Evolutionary conservation across 257 asterid species (phyloP).

Genomic region (Solanum chiquidenum): DNA sequence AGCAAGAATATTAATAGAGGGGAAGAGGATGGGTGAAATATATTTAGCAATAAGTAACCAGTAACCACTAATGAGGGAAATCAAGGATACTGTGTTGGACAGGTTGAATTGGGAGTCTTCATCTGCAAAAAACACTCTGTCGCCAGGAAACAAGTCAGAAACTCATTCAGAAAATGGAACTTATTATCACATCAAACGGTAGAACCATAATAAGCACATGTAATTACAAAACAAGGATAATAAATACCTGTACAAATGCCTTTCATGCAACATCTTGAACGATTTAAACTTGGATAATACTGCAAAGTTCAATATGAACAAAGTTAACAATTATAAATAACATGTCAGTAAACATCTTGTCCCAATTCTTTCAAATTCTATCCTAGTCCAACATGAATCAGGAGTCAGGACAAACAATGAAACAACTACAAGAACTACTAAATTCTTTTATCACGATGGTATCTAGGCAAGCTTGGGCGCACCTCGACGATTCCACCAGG

Average conservation of each 20-base stretch:
- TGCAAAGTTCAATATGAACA: slow-evolving; percentile 30
- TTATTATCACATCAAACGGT: not conserved
- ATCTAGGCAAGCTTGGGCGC: not conserved
- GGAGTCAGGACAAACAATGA: not conserved
- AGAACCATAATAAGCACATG: not conserved
- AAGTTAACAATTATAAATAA: not conserved
- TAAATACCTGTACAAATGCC: slow-evolving; percentile 91
- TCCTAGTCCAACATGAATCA: not conserved
- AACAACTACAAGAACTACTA: not conserved
- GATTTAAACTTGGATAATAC: slow-evolving; percentile 96
- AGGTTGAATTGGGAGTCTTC: slow-evolving; percentile 88
- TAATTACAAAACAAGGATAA: not conserved
- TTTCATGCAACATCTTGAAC: slow-evolving; percentile 95
- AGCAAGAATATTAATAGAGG: not conserved
- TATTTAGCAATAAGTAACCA: not conserved
- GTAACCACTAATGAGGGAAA: slow-evolving; percentile 1
- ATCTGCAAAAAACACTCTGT: slow-evolving; percentile 94
- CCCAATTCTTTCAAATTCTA: not conserved
- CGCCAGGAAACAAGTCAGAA: slow-evolving; percentile 8
- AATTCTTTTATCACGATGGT: not conserved
- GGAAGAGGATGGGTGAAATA: not conserved
- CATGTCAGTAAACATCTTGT: not conserved
- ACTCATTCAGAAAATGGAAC: not conserved
- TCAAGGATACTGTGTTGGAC: slow-evolving; percentile 96
- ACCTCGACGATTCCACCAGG: not conserved